Conservation (phyloP, 2,329 filamentous ascomycete species). For the Pseudopithomyces maydicus region DNA sequence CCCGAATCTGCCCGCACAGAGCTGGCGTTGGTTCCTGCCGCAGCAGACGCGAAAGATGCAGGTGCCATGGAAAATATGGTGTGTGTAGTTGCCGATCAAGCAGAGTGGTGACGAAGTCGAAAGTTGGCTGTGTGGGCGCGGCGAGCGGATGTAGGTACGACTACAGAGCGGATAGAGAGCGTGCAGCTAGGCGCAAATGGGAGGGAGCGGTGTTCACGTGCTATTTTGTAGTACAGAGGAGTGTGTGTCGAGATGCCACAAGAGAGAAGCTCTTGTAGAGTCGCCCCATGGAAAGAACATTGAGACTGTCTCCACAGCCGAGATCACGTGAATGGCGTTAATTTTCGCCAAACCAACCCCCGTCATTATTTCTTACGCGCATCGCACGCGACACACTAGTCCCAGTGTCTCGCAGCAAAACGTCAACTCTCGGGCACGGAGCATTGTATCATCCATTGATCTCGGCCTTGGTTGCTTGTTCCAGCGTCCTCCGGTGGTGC, state of each 20-base stretch:
- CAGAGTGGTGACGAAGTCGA: conserved; percentile 7
- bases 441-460: background rate
- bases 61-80: conserved; percentile 49
- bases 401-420: background rate
- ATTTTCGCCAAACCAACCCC: conserved; percentile 11
- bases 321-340: conserved; percentile 11
- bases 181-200: conserved; percentile 23
- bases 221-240: conserved; percentile 23
- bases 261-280: conserved; percentile 14
- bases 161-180: conserved; percentile 21
- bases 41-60: conserved; percentile 57
- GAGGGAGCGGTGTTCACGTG: conserved; percentile 16
- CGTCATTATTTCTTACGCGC: conserved; percentile 8
- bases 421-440: background rate
- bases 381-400: conserved; percentile 12
- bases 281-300: conserved; percentile 14
- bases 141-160: conserved; percentile 29
- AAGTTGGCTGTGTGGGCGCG: conserved; percentile 22
- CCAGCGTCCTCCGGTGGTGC: background rate
- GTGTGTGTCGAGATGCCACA: conserved; percentile 23
- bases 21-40: conserved; percentile 51
- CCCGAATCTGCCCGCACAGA: conserved; percentile 49
- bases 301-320: conserved; percentile 12
- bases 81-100: conserved; percentile 1
- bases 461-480: background rate